Base-by-base conservation (phyloP, 306 rosid genomes). In the Macrotyloma uniflorum region DNA sequence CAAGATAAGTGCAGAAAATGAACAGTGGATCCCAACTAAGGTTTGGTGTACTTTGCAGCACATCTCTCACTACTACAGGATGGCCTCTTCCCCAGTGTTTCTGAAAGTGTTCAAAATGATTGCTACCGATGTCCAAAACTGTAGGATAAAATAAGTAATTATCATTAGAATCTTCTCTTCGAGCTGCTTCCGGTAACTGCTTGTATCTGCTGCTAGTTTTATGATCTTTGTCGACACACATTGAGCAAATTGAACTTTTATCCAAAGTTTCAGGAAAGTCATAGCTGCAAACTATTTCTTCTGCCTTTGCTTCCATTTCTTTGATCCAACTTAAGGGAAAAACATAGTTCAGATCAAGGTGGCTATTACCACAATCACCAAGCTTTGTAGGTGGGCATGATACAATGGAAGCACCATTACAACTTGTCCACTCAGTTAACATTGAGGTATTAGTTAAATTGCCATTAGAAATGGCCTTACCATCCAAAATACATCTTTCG, bases 211-310 rank as follows among this genome's bases (percentile, higher is more conserved):
- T 85, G 78, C 79, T 82, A 58, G 75, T 76, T 70, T 86, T 79
- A 72, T 87, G 75, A 83, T 87, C 89, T 51, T 62, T 80, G 69
- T 82, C 91, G 75, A 79, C 79, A 82, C 99, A 96, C 67, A 91
- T 79, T 55, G 90, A 82, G 82, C 99, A 96, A 85, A 86, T 63
- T 74, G 87, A 88, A 62, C 84, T 83, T 78, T 74, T 82, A 81
- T 96, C 98, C 59, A 85, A 82, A 75, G 90, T 87, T 79, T 96
- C 99, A 4, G 99, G 99, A 80, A 91, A 86, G 67, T 96, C 99
- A 81, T 96, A 96, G 91, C 99, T 93, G 91, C 99, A 96, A 49
- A 89, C 97, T 84, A 96, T 86, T 87, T 96, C 97, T 86, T 96
- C 99, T 13, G 99, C 99, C 72, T 78, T 87, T 62, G 76, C 89